Percentiles rank a stretch among this genome's conserved stretches.
These are phyloP conservation scores for Barnettozyma hawaiiensis DNA, from an alignment of 1,139 yeast species.

Conservation along the genomic window DNA sequence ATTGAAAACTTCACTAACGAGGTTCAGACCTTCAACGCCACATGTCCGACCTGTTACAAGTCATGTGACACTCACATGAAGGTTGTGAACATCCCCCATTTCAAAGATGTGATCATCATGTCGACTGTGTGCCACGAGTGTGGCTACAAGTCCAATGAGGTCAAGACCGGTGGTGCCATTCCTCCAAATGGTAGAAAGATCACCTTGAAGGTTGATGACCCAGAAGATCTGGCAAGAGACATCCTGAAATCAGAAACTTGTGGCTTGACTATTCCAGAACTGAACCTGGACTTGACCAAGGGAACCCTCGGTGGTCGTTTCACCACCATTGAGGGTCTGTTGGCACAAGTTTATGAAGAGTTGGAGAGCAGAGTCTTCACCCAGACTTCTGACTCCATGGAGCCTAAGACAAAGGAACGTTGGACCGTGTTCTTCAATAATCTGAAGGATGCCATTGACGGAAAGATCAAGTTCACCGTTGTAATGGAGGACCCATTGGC, in stretches of 20 bases:
- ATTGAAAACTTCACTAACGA: constrained; percentile 83
- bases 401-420: constrained; percentile 60
- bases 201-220: constrained; percentile 72
- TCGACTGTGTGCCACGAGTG: constrained; percentile 88
- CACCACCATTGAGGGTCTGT: constrained; percentile 91
- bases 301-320: constrained; percentile 98
- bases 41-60: constrained; percentile 84
- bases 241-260: constrained; percentile 93
- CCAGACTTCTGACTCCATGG: constrained; percentile 91
- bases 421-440: constrained; percentile 79
- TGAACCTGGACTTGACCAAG: constrained; percentile 84
- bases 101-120: constrained; percentile 96
- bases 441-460: constrained; percentile 77
- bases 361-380: constrained; percentile 79
- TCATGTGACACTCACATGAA: constrained; percentile 95
- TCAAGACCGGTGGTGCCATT: constrained; percentile 96
- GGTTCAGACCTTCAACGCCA: constrained; percentile 87
- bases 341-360: constrained; percentile 86
- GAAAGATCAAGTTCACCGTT: constrained; percentile 78
- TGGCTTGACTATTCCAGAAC: constrained; percentile 79
- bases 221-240: constrained; percentile 93
- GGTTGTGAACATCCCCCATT: constrained; percentile 93
- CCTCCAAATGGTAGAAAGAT: constrained; percentile 81
- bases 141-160: constrained; percentile 96
- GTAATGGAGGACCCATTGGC: constrained; percentile 93